Evolutionary conservation across 2,329 filamentous ascomycete genomes (phyloP), one percentile per base, ranked within the genome.

Genomic region (Rutstroemia sp.): DNA sequence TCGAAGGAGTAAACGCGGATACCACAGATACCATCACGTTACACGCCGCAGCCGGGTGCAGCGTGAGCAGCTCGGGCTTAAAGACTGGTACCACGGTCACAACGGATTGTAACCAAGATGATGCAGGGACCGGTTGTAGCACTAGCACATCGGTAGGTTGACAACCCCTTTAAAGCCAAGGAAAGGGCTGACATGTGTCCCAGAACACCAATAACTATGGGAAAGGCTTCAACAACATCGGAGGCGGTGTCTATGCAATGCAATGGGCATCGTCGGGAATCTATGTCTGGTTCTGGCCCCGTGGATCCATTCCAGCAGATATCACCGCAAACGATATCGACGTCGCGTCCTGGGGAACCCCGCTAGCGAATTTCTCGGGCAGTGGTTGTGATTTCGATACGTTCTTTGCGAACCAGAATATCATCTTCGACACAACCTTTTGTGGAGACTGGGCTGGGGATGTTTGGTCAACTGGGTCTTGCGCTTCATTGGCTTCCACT

Each of bases 211-310:
- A 75, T 46, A 81, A 79, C 63, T 86, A 82, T 59, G 85, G 85
- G 1, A 77, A 81, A 49, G 75, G 77, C 1, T 89, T 90, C 73
- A 90, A 90, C 67, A 74, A 75, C 3, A 79, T 70, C 34, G 75
- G 77, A 1, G 85, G 86, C 16, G 85, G 85, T 19, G 77, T 88
- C 4, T 88, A 86, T 63, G 85, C 83, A 7, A 79, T 85, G 60
- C 76, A 86, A 64, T 92, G 88, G 87, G 85, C 83, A 48, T 71
- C 74, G 5, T 70, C 79, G 2, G 79, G 77, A 56, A 88, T 95
- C 68, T 82, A 77, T 54, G 76, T 94, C 60, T 95, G 85, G 83
- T 87, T 88, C 73, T 94, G 90, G 71, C 73, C 82, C 2, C 81
- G 86, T 23, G 72, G 71, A 30, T 68, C 70, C 5, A 79, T 91